These are phyloP conservation scores for Aspergillus sclerotialis DNA, from an alignment of 2,329 filamentous ascomycete genomes.

Conservation along the genomic window DNA sequence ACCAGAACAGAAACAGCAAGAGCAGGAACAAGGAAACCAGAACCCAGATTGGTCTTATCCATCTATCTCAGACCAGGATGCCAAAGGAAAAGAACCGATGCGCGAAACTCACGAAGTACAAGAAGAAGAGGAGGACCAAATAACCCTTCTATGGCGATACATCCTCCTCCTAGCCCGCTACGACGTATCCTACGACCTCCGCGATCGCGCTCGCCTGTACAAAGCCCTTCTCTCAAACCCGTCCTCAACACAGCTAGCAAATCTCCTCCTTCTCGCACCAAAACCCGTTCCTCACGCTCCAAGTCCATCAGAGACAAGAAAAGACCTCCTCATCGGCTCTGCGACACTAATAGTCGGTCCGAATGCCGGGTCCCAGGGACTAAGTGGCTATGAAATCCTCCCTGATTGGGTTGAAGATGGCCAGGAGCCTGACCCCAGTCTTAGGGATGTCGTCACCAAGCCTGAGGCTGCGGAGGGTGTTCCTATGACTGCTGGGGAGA, in stretches of 20 bases:
- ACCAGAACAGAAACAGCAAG: conserved; percentile 13
- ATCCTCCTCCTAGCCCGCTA: conserved; percentile 79
- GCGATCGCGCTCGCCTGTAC: conserved; percentile 84
- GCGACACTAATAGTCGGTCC: conserved; percentile 77
- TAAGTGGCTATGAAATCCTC: conserved; percentile 70
- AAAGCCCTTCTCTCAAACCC: conserved; percentile 74
- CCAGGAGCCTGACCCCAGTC: conserved; percentile 66
- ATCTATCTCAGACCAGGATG: background rate
- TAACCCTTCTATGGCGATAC: conserved; percentile 76
- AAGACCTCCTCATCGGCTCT: conserved; percentile 71
- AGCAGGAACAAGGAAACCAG: conserved; percentile 19
- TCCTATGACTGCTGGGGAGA: conserved; percentile 34
- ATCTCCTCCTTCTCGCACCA: conserved; percentile 81
- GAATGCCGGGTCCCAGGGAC: conserved; percentile 63
- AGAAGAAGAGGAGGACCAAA: conserved; percentile 48
- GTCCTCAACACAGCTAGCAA: conserved; percentile 71
- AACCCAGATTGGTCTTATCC: conserved; percentile 1
- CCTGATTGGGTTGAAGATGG: conserved; percentile 81
- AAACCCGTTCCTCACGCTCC: conserved; percentile 90
- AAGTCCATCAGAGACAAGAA: conserved; percentile 77
- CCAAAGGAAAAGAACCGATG: background rate
- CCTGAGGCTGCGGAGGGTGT: conserved; percentile 22
- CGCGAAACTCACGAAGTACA: conserved; percentile 12
- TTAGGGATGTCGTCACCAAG: conserved; percentile 55
- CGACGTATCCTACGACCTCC: conserved; percentile 89